phyloP scores from a whole-genome alignment of 805 yeast genomes.

The Diddensiella transvaalensis region DNA sequence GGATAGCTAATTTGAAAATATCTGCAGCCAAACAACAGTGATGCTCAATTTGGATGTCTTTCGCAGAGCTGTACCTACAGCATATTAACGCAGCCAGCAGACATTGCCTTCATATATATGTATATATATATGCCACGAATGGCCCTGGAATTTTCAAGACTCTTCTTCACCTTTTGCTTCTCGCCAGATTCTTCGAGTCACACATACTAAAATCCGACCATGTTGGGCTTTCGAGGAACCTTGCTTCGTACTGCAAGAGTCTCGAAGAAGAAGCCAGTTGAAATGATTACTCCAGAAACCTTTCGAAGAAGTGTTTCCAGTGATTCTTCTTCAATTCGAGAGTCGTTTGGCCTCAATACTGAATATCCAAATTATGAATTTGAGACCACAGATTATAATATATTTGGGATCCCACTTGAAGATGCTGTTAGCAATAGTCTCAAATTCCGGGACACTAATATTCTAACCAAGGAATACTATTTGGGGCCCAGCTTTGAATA shows the following conservation, averaged over 20 bases:
- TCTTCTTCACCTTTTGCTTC: no score
- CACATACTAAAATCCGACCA: no score
- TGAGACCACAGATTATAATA: slow-evolving; percentile 8
- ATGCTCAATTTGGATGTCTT: no score
- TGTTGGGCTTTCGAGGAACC: background rate
- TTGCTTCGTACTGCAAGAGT: background rate
- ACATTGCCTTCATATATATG: no score
- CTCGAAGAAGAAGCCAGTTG: background rate
- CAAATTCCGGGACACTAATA: slow-evolving; percentile 9
- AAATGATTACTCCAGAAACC: background rate
- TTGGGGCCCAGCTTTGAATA: slow-evolving; percentile 11
- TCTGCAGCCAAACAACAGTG: no score
- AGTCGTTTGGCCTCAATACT: background rate
- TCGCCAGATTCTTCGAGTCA: no score
- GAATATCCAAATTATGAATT: background rate
- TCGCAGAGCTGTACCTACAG: no score
- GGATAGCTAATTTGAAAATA: no score
- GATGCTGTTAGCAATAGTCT: slow-evolving; percentile 16
- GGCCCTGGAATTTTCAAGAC: no score
- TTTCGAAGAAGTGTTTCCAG: background rate
- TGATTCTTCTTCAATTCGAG: background rate
- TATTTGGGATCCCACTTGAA: slow-evolving; percentile 22
- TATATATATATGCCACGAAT: no score
- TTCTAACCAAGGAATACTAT: background rate
- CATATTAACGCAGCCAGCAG: no score